Percentiles rank a stretch among this genome's conserved stretches.
Conservation (phyloP, 148 eudicot genomes). For the Fagopyrum homotropicum region DNA sequence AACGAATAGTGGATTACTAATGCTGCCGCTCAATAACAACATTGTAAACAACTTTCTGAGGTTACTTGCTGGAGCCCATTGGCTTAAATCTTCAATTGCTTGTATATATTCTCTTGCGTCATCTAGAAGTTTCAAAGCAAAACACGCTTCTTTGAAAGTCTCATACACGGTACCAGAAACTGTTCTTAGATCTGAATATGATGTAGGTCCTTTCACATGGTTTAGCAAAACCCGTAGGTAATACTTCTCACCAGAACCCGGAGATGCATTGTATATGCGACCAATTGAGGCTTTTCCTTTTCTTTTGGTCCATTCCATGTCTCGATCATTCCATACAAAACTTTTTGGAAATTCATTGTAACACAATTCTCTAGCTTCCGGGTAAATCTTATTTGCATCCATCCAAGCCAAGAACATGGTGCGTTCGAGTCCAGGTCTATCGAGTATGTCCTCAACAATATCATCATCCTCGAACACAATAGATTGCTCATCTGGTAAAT, state of each 20-base stretch:
- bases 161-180: neutral
- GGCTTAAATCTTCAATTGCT: too few species aligned
- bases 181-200: neutral
- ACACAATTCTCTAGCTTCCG: neutral
- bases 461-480: too few species aligned
- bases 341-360: neutral
- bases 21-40: too few species aligned
- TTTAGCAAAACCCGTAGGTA: neutral
- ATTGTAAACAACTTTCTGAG: too few species aligned
- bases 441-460: too few species aligned
- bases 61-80: too few species aligned
- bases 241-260: neutral
- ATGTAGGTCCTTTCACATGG: neutral
- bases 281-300: neutral
- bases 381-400: neutral
- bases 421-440: too few species aligned
- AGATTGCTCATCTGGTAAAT: too few species aligned
- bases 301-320: neutral
- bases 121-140: neutral
- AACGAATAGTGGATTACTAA: too few species aligned
- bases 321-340: neutral
- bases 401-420: neutral
- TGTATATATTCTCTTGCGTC: too few species aligned
- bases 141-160: conserved; percentile 11
- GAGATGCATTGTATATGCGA: neutral